Percentiles rank a stretch among this genome's conserved stretches.
These are phyloP conservation scores for Euptelea pleiosperma DNA, from an alignment of 164 flowering plant species.

Conservation along the genomic window DNA sequence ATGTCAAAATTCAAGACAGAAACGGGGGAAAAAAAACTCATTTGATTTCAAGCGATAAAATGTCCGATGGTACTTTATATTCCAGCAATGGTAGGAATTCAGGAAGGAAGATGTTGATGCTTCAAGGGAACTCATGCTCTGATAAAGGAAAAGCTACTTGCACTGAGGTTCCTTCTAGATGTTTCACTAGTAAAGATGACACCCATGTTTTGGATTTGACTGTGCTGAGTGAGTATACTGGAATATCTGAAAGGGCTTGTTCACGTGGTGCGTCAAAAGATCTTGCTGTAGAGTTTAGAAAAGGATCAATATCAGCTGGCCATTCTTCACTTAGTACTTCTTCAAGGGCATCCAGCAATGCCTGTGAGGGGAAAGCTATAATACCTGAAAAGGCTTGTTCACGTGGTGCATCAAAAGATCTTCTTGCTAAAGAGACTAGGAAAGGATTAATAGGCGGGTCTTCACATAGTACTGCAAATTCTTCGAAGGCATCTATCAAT, in stretches of 20 bases:
- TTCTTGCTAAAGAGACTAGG: constrained; percentile 16
- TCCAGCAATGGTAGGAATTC: too few species aligned
- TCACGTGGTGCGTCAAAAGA: constrained; percentile 9
- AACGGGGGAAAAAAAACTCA: constrained; percentile 8
- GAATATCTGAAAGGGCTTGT: constrained; percentile 15
- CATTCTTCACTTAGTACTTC: constrained; percentile 16
- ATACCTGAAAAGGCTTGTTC: constrained; percentile 16
- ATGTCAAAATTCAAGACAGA: constrained; percentile 11
- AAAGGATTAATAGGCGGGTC: constrained; percentile 20
- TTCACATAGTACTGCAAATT: too few species aligned
- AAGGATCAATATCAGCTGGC: constrained; percentile 19
- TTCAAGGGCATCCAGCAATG: constrained; percentile 11
- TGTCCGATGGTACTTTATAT: too few species aligned
- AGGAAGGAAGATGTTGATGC: constrained; percentile 4
- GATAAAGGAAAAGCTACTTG: constrained; percentile 24
- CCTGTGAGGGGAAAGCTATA: constrained; percentile 28
- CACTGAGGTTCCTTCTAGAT: constrained; percentile 18
- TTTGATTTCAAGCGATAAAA: too few species aligned
- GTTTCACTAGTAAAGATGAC: constrained; percentile 12
- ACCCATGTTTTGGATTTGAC: constrained; percentile 8
- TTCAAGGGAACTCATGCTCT: constrained; percentile 5
- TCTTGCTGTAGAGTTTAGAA: constrained; percentile 16
- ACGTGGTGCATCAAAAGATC: constrained; percentile 7
- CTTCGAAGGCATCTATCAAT: constrained; percentile 12
- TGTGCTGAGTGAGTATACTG: too few species aligned